phyloP scores from a whole-genome alignment of 352 stramenopile genomes.

The Pythium periplocum region DNA sequence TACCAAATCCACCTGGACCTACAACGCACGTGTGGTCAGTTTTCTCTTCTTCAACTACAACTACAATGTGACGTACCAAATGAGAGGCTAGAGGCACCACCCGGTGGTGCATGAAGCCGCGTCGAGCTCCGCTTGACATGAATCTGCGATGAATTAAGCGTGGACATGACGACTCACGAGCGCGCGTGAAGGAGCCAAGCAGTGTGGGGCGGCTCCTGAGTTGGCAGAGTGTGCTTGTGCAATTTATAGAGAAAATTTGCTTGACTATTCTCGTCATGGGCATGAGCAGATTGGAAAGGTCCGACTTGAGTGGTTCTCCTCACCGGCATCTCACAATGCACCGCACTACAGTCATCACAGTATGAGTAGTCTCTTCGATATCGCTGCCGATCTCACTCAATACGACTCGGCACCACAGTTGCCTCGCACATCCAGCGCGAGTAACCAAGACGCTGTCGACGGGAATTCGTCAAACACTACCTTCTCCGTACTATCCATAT shows the following conservation, averaged over 20 bases:
- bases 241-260: no score
- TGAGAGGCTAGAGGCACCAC: constrained; percentile 56
- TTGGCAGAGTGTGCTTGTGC: no score
- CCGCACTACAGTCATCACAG: background rate
- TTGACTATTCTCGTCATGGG: no score
- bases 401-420: constrained; percentile 6
- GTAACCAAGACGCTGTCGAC: no score
- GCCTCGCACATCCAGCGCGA: no score
- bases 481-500: constrained; percentile 26
- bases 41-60: no score
- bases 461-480: no score
- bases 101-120: constrained; percentile 58
- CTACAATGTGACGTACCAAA: constrained; percentile 33
- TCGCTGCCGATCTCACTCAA: constrained; percentile 45
- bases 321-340: no score
- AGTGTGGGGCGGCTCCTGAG: no score
- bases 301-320: no score
- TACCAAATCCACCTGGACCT: constrained; percentile 45
- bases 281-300: no score
- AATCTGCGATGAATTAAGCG: constrained; percentile 69
- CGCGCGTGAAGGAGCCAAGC: no score
- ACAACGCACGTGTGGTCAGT: constrained; percentile 1
- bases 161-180: constrained; percentile 40
- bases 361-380: constrained; percentile 59
- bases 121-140: constrained; percentile 78